Conservation (phyloP, 129 eudicot genomes). For the Tagetes erecta region DNA sequence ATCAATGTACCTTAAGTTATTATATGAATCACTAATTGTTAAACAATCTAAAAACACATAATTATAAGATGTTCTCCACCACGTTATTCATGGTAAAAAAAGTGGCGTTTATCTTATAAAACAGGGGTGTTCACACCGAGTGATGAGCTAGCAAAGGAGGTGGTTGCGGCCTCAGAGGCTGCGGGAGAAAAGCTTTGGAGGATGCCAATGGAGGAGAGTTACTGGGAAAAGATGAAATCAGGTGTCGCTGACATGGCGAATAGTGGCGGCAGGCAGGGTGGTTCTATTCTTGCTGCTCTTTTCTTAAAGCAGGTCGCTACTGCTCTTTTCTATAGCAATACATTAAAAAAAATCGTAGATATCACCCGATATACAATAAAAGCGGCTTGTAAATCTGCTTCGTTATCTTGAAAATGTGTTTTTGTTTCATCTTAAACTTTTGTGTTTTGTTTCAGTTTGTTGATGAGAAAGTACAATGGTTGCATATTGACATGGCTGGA, state of each 20-base stretch:
- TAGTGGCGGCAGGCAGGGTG: slow-evolving; percentile 90
- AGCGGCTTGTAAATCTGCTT: neutral
- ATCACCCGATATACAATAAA: neutral
- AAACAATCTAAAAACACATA: neutral
- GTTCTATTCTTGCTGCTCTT: slow-evolving; percentile 92
- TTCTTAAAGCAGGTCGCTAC: slow-evolving; percentile 78
- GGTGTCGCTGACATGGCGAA: slow-evolving; percentile 97
- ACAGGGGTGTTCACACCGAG: slow-evolving; percentile 84
- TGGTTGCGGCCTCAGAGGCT: slow-evolving; percentile 71
- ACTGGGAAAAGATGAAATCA: slow-evolving; percentile 96
- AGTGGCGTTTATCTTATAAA: slow-evolving; percentile 4
- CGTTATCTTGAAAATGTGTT: no score
- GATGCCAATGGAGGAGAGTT: slow-evolving; percentile 96
- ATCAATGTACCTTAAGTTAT: neutral
- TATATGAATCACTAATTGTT: slow-evolving; percentile 1
- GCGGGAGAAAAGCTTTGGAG: slow-evolving; percentile 95
- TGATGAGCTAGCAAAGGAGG: slow-evolving; percentile 94
- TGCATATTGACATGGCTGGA: slow-evolving; percentile 96
- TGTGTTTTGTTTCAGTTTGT: slow-evolving; percentile 65
- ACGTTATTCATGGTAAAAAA: neutral
- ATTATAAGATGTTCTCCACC: neutral
- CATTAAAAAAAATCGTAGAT: neutral
- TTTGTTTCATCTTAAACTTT: neutral
- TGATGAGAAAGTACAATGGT: slow-evolving; percentile 93
- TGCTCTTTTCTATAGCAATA: neutral